Evolutionary conservation across 371 early-diverging fungal genomes (phyloP), one percentile per base, ranked within the genome.

Genomic region (Mucor indicus): DNA sequence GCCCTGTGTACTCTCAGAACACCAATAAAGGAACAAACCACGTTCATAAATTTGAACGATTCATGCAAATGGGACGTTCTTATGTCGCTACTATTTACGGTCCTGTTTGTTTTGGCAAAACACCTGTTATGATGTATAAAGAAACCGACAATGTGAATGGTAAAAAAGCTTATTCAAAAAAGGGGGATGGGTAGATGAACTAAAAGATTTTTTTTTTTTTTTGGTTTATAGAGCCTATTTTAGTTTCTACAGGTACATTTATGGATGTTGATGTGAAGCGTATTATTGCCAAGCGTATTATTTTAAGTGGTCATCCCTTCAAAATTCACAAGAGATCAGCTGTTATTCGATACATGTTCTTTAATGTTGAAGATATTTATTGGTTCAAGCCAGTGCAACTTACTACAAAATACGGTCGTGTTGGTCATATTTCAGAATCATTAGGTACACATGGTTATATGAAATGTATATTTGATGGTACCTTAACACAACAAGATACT

Each of bases 371-470:
- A 15, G 98, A 98, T 72, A 83, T 96, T 43, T 69, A 78, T 53
- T 96, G 90, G 83, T 98, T 95, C 70, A 92, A 91, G 69, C 96
- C 97, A 17, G 81, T 98, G 7, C 93, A 96, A 64, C 74, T 98
- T 36, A 62, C 71, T 31, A 95, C 97, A 16, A 95, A 96, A 67
- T 69, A 83, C 32, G 97, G 98, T 20, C 87, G 92, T 41, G 80
- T 76, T 2, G 98, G 98, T 10, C 96, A 96, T 64, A 95, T 98
- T 50, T 67, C 70, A 29, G 97, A 96, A 54, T 85, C 89, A 24
- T 64, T 97, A 38, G 98, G 98, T 53, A 96, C 96, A n/a, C 95
- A 96, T 55, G 98, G 98, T 19, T 92, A 95, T 67, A 95, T 94
- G 93, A 96, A 96, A 72, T 93, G 94, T 63, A 64, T 83, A 36